Evolutionary conservation across 257 asterid genomes (phyloP).

Genomic region (Nicotiana knightiana): DNA sequence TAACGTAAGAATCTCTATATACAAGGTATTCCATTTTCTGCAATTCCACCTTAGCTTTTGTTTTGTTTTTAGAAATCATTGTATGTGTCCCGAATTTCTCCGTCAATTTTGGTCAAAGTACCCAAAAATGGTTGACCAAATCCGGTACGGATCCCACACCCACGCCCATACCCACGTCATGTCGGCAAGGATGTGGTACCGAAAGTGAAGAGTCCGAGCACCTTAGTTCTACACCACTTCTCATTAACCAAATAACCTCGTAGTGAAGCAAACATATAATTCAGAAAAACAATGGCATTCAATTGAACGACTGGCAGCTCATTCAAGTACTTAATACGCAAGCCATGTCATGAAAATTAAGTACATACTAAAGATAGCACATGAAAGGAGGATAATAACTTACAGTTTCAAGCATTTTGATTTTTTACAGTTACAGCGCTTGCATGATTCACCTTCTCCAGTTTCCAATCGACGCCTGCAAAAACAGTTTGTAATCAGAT

Average conservation of each 20-base stretch:
- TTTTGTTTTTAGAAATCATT: too few species aligned
- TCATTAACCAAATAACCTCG: neutral
- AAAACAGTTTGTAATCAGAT: conserved; percentile 16
- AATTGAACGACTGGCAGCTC: neutral
- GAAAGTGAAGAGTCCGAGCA: too few species aligned
- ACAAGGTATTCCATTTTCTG: too few species aligned
- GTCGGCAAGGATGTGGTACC: too few species aligned
- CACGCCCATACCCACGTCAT: too few species aligned
- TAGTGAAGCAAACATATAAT: neutral
- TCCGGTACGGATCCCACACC: too few species aligned
- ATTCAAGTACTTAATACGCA: neutral
- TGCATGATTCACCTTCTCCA: conserved; percentile 66
- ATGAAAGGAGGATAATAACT: conserved; percentile 22
- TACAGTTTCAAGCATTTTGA: conserved; percentile 97
- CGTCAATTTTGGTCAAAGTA: too few species aligned
- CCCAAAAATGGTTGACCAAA: too few species aligned
- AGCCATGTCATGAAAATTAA: neutral
- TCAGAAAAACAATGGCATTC: neutral
- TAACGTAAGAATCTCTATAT: too few species aligned
- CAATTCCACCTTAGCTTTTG: too few species aligned
- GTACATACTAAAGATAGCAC: neutral
- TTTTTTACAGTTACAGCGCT: conserved; percentile 95
- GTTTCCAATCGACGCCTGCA: conserved; percentile 59
- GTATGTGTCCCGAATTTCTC: too few species aligned
- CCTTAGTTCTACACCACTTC: too few species aligned